Evolutionary conservation across 2,329 filamentous ascomycete genomes (phyloP).

Genomic region (Verticillium longisporum): DNA sequence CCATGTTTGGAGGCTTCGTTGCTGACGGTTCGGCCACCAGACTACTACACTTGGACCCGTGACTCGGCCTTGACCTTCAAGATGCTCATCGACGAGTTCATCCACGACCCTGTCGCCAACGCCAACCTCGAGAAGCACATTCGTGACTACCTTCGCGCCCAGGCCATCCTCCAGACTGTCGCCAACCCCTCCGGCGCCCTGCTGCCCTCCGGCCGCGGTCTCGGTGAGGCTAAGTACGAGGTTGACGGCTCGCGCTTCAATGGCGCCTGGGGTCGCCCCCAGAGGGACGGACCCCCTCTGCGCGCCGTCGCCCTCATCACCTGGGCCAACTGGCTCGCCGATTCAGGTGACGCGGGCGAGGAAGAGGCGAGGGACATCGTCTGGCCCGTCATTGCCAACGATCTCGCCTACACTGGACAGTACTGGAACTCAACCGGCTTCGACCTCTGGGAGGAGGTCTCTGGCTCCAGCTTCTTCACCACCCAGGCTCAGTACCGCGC

Average conservation of each 20-base stretch:
- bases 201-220: constrained; percentile 35
- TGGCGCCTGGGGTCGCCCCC: constrained; percentile 50
- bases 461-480: constrained; percentile 53
- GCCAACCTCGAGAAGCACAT: constrained; percentile 35
- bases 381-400: constrained; percentile 50
- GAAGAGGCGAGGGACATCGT: constrained; percentile 33
- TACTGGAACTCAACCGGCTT: constrained; percentile 49
- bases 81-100: constrained; percentile 42
- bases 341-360: constrained; percentile 26
- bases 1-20: not conserved
- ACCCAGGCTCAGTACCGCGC: constrained; percentile 48
- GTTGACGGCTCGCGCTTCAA: constrained; percentile 42
- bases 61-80: constrained; percentile 49
- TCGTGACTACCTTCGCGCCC: constrained; percentile 44
- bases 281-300: constrained; percentile 53
- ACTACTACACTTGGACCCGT: constrained; percentile 52
- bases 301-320: constrained; percentile 48
- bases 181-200: constrained; percentile 43
- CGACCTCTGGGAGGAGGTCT: constrained; percentile 56
- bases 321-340: constrained; percentile 42
- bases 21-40: constrained; percentile 19
- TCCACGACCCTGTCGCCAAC: constrained; percentile 28
- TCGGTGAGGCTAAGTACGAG: constrained; percentile 51
- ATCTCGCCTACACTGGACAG: constrained; percentile 48
- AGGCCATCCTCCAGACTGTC: constrained; percentile 44